Base-by-base conservation (phyloP, 1,284 basidiomycete species). In the Leccinum cinnamomeum region DNA sequence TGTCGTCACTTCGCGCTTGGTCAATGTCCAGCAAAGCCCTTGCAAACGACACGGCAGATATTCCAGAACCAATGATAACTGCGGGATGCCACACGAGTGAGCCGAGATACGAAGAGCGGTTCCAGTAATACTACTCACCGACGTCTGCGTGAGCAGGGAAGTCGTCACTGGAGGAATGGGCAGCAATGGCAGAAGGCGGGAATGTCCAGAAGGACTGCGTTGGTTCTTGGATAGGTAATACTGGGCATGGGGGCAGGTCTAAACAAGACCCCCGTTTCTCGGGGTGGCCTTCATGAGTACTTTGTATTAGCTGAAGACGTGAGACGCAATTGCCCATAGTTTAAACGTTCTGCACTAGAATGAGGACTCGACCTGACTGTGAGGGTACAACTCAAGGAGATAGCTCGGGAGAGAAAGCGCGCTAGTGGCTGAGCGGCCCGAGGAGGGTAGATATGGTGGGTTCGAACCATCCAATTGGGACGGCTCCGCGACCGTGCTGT, bases 1-100 rank as follows among this genome's bases (percentile, higher is more conserved):
- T 63, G 8, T 37, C 39, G 3, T 63, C 59, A 18, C 64, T 5
- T n/a, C 69, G 63, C 35, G 58, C 61, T 39, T 69, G 67, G 59
- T 73, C 69, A 4, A 65, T 50, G 12, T 72, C 67, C 11, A 84
- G 73, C 20, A 79, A 64, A 35, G 79, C 77, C 59, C 81, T 77
- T 8, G 77, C 78, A 54, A 81, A 75, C 0, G 82, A 80, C 8
- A 79, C 72, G 8, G 79, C 79, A 5, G 82, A 82, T 67, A 84
- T 82, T 2, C 82, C 82, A 7, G 82, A 83, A 7, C 82, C 83
- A 33, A 83, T 79, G 60, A 84, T 76, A 8, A 82, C 79, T 74
- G 30, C 5, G n/a, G 12, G 2, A 16, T 20, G 30, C 14, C 33
- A 7, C 23, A 6, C 18, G 54, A 28, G 12, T 63, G 44, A 62